These are phyloP conservation scores for Inga leiocalycina DNA, from an alignment of 306 rosid genomes.

Conservation along the genomic window DNA sequence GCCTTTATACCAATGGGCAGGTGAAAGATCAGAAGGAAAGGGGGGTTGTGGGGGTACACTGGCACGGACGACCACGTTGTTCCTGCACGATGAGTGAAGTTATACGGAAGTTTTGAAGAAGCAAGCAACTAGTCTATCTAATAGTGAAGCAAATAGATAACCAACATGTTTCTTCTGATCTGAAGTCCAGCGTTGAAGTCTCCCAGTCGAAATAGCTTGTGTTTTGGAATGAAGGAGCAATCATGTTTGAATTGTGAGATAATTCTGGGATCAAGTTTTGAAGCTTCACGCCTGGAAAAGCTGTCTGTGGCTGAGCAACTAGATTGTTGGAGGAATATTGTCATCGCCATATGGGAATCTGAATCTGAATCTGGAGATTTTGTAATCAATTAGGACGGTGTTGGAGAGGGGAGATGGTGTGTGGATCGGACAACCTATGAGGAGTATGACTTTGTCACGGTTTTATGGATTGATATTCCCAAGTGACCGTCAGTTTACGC, in stretches of 20 bases:
- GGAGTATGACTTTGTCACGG: neutral
- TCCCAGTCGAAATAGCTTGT: neutral
- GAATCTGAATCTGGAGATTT: neutral
- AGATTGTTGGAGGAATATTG: neutral
- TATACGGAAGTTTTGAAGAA: neutral
- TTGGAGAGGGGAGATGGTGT: neutral
- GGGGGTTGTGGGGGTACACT: conserved; percentile 37
- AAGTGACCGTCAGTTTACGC: neutral
- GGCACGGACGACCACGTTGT: conserved; percentile 40
- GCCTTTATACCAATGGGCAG: conserved; percentile 33
- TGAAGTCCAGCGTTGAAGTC: neutral
- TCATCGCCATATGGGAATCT: conserved; percentile 1
- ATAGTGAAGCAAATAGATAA: neutral
- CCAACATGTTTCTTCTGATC: conserved; percentile 37
- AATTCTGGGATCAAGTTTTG: conserved; percentile 22
- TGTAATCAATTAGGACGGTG: neutral
- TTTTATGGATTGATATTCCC: neutral
- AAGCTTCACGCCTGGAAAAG: conserved; percentile 16
- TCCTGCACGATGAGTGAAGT: conserved; percentile 37
- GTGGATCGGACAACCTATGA: neutral
- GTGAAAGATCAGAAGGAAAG: conserved; percentile 28
- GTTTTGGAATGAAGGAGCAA: conserved; percentile 6
- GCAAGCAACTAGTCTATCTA: neutral
- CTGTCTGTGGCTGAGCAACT: neutral
- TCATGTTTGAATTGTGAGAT: conserved; percentile 28